phyloP scores from a whole-genome alignment of 2,329 filamentous ascomycete genomes.

The Coniochaeta sp. region DNA sequence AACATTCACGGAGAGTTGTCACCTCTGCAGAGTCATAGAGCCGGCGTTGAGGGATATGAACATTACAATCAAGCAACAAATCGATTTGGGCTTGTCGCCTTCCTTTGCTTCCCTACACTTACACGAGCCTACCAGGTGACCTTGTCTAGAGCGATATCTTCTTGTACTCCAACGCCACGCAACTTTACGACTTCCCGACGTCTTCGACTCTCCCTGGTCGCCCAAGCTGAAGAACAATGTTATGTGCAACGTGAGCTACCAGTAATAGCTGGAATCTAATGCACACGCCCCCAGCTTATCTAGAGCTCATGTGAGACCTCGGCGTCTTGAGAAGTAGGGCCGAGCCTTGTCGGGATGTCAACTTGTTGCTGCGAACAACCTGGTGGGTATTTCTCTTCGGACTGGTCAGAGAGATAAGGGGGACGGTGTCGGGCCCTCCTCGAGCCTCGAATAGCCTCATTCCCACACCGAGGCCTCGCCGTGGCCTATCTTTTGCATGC shows the following conservation, averaged over 20 bases:
- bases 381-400: background rate
- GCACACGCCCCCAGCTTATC: background rate
- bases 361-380: background rate
- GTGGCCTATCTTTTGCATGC: background rate
- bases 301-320: background rate
- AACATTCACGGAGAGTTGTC: background rate
- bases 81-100: background rate
- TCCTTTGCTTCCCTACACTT: background rate
- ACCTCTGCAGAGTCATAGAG: background rate
- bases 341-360: background rate
- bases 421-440: background rate
- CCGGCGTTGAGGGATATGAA: conserved; percentile 1
- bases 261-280: background rate
- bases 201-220: background rate
- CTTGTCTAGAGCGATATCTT: no score
- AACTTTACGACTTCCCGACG: no score
- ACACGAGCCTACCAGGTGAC: background rate
- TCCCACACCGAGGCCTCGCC: background rate
- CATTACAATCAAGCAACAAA: background rate
- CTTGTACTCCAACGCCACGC: no score
- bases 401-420: background rate
- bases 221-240: background rate
- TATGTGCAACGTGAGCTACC: background rate
- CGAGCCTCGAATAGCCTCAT: background rate
- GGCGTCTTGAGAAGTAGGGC: background rate